These are phyloP conservation scores for Trichomonas vaginalis DNA, from an alignment of 208 protist genomes.

Conservation along the genomic window DNA sequence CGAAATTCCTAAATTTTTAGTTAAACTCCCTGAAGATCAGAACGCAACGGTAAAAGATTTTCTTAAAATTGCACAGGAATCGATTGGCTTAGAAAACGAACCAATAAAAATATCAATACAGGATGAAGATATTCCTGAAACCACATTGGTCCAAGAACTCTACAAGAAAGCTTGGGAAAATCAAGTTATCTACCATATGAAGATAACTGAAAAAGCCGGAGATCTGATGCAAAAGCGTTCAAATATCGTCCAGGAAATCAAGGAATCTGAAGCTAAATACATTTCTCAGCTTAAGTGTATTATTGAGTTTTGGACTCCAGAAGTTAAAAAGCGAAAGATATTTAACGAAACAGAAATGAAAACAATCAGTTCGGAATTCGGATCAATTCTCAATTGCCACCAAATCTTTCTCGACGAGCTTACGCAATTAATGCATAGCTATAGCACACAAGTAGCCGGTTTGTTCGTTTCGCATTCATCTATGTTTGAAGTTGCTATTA, in stretches of 20 bases:
- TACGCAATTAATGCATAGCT: neutral
- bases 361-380: neutral
- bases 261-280: neutral
- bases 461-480: neutral
- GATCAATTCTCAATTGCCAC: neutral
- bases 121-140: neutral
- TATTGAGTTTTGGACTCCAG: neutral
- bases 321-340: neutral
- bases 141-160: neutral
- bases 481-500: neutral
- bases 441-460: neutral
- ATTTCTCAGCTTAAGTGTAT: neutral
- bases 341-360: neutral
- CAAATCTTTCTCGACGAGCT: neutral
- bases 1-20: neutral
- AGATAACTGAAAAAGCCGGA: neutral
- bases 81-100: neutral
- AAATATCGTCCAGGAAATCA: neutral
- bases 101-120: neutral
- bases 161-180: neutral
- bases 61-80: neutral
- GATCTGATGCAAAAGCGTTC: neutral
- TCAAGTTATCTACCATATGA: neutral
- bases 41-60: neutral
- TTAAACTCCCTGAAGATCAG: neutral